Evolutionary conservation across 176 grass and related monocot genomes (phyloP).

Genomic region (Ensete glaucum): DNA sequence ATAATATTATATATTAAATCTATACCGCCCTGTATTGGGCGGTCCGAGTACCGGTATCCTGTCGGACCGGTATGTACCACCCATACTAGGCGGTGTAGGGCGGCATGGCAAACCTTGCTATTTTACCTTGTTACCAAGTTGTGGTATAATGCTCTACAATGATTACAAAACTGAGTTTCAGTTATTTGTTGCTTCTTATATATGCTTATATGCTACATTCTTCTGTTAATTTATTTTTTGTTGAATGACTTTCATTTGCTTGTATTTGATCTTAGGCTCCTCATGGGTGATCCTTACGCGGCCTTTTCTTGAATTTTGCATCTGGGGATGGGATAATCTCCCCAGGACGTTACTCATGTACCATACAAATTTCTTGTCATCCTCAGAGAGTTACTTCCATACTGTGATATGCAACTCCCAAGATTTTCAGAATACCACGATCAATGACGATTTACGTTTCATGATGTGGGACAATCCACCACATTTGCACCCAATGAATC

Average conservation of each 20-base stretch:
- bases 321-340: constrained; percentile 87
- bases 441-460: constrained; percentile 65
- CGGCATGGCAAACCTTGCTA: too few species aligned
- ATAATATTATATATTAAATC: too few species aligned
- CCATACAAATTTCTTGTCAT: constrained; percentile 78
- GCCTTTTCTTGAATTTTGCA: constrained; percentile 80
- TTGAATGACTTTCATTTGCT: not conserved
- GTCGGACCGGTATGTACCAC: too few species aligned
- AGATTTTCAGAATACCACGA: constrained; percentile 84
- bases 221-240: not conserved
- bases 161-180: too few species aligned
- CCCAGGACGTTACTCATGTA: constrained; percentile 91
- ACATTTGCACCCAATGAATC: constrained; percentile 34
- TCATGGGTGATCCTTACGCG: constrained; percentile 67
- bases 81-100: too few species aligned
- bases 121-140: too few species aligned
- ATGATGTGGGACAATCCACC: constrained; percentile 70
- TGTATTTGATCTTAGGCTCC: constrained; percentile 44
- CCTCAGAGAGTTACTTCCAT: constrained; percentile 88
- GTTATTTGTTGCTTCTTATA: too few species aligned
- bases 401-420: constrained; percentile 97
- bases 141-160: too few species aligned
- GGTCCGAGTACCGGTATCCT: too few species aligned
- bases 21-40: too few species aligned
- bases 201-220: too few species aligned